Evolutionary conservation across 192 early-diverging fungal genomes (phyloP), one percentile per base, ranked within the genome.

Genomic region (Podila clonocystis): DNA sequence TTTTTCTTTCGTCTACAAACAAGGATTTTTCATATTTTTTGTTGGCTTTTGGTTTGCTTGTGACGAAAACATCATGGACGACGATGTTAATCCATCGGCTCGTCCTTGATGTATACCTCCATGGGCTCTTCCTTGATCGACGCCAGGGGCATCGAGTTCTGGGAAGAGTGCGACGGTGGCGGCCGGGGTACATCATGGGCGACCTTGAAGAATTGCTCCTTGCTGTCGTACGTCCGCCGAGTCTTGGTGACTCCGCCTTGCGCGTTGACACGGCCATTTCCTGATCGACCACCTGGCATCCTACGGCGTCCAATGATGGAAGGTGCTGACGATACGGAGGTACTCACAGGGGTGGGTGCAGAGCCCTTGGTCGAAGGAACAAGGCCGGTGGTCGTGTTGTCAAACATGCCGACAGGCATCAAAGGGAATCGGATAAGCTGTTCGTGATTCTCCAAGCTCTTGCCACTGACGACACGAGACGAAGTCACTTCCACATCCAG

Each of bases 401-500:
- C 76, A 64, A 79, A 79, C 45, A 80, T 61, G n/a, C 77, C 71
- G 20, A 65, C 60, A 9, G 77, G 77, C 50, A 80, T 65, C 45
- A 73, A 26, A 15, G 77, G 77, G 77, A 80, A 80, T 15, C 71
- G 70, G 41, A 80, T 80, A 30, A 80, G 50, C 48, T 80, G 76
- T 17, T 80, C 77, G 28, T 80, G 77, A 0, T 73, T 68, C 11
- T 38, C 67, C 9, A 80, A 20, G 1, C 77, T 66, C 36, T 80
- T 73, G 22, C 82, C 84, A 52, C 86, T 66, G 31, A 89, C 85
- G 24, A 89, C 70, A 8, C 82, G 71, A 5, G 90, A 89, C 11
- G 91, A 88, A 29, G 93, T 87, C 33, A 94, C 91, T 72, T 93
- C 89, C 33, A 94, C 86, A 77, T 94, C 93, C 28, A 94, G 82